These are phyloP conservation scores for Epichloe sylvatica DNA, from an alignment of 2,329 filamentous ascomycete species.

Conservation along the genomic window DNA sequence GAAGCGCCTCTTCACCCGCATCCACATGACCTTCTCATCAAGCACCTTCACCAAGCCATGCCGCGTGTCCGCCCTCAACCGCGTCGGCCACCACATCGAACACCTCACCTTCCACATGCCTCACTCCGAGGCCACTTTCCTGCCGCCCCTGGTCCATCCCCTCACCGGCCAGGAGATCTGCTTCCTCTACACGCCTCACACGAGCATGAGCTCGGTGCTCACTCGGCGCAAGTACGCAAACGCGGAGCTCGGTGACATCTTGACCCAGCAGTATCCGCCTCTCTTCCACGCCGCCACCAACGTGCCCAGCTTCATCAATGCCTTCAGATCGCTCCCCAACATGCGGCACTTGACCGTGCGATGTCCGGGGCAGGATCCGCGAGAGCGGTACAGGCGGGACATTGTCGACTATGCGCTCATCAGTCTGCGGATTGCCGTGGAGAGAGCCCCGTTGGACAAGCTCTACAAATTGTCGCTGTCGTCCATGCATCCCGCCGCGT, in stretches of 20 bases:
- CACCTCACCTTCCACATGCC: conserved; percentile 65
- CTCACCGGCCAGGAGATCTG: conserved; percentile 61
- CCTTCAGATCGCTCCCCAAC: conserved; percentile 53
- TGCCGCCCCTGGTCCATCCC: conserved; percentile 73
- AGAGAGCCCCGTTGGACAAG: conserved; percentile 51
- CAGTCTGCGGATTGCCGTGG: conserved; percentile 70
- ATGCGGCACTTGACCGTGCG: conserved; percentile 62
- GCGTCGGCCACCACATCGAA: conserved; percentile 67
- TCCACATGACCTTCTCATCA: conserved; percentile 56
- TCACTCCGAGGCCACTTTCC: conserved; percentile 63
- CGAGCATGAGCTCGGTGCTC: conserved; percentile 45
- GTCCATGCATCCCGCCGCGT: conserved; percentile 59
- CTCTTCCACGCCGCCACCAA: conserved; percentile 84
- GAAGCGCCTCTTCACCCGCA: conserved; percentile 53
- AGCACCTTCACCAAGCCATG: conserved; percentile 63
- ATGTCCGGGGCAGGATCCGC: conserved; percentile 57
- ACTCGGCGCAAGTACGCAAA: conserved; percentile 66
- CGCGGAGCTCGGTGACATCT: conserved; percentile 62
- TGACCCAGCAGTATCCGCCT: conserved; percentile 77
- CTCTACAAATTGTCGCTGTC: conserved; percentile 59
- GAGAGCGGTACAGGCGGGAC: conserved; percentile 58
- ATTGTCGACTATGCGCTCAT: conserved; percentile 82
- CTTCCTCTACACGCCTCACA: conserved; percentile 71
- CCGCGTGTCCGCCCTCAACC: conserved; percentile 58
- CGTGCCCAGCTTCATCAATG: conserved; percentile 67